Evolutionary conservation across 2,329 filamentous ascomycete species (phyloP), one percentile per base, ranked within the genome.

Genomic region (Ceratocystis cubensis): DNA sequence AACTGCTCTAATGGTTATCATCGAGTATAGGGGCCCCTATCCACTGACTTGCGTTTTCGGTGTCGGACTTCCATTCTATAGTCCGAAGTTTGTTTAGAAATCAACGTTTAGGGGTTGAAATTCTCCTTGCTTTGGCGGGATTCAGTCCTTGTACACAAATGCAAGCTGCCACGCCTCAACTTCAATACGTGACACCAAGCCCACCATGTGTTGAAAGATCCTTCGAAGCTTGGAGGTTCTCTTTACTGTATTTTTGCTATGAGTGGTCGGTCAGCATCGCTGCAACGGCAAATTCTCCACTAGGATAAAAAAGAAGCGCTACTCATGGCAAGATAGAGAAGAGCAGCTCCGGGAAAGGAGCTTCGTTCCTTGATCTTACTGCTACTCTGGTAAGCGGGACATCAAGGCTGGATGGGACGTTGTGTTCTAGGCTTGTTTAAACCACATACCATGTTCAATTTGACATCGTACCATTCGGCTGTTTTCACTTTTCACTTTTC

Each of bases 31-130:
- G 22, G 4, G 17, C 46, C 33, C 8, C 33, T 20, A 50, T 50
- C 17, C 28, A 44, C 20, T 13, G 7, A 56, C 17, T 41, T 61
- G 45, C 59, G 37, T 63, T 30, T 25, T 48, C 17, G 28, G 48
- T 46, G 30, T 56, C 65, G 65, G 65, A 66, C 65, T 63, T 66
- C 65, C 61, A 65, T 45, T 37, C 20, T 37, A 48, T 46, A 44
- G 50, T 66, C 65, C 65, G 65, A 45, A 66, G 33, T 22, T 25
- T 57, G 44, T 50, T 22, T 63, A 17, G 17, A n/a, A 50, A 63
- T 17, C n/a, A 48, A 28, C 48, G 41, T 41, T 44, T 63, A 22
- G 41, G 46, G n/a, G 28, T 17, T 10, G 5, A 63, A 20, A 37
- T 33, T 20, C 61, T 30, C 61, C 41, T 48, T 3, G 17, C 15